Base-by-base conservation (phyloP, 2,329 filamentous ascomycete species). In the Trichoderma sp. region DNA sequence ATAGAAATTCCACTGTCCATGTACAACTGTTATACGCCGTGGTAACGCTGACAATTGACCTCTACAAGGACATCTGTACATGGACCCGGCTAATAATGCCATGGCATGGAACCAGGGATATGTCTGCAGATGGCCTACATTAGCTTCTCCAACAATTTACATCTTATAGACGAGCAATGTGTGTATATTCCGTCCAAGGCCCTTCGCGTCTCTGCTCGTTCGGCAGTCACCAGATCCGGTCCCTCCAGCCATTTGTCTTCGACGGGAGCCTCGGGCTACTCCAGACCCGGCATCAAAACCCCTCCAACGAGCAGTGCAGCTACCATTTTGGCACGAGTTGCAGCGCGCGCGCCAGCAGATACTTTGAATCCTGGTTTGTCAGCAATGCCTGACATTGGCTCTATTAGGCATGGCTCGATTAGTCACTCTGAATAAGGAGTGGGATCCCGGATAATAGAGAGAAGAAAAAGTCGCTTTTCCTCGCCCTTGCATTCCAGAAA, bases 361-460 rank as follows among this genome's bases (percentile, higher is more conserved):
- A 21, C 34, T 52, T 32, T 2, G 28, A 39, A 32, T 26, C 11
- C 24, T 60, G 26, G 67, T 69, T 69, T 69, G 67, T 69, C 67
- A 69, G 67, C 67, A 69, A 28, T 59, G 63, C 51, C 32, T 16
- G 51, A 32, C 16, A 37, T 39, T 68, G 51, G 6, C 58, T 32
- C 46, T 21, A 60, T 26, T 24, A 14, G 21, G 65, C 4, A 21
- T 68, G 46, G 66, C 16, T n/a, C 21, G 26, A 55, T 68, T 68
- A 68, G 66, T 68, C 66, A 68, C 37, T 21, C 43, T 43, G 34
- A 37, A 56, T 56, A 65, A 65, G 61, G 52, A 66, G 54, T 34
- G 54, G 54, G 4, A 30, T 37, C 58, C 59, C 52, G 52, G 59
- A 63, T 63, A 52, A 52, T 52, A 34, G n/a, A 43, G 30, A 28